phyloP scores from a whole-genome alignment of 352 stramenopile species.

The Phytophthora fragariaefolia region DNA sequence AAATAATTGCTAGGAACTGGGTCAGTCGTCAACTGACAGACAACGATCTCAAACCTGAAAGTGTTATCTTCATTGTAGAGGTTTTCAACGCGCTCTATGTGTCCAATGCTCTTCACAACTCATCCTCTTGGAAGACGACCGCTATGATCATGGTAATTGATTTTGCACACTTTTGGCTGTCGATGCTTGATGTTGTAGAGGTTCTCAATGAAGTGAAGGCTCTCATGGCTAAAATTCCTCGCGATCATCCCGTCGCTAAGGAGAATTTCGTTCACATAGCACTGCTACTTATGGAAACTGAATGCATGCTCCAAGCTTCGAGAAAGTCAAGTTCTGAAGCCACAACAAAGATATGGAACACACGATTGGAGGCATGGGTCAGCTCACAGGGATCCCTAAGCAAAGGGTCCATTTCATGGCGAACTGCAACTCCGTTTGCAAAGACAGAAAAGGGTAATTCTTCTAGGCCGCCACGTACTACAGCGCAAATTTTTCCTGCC shows the following conservation, averaged over 20 bases:
- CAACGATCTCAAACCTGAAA: constrained; percentile 30
- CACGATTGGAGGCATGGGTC: too few species aligned
- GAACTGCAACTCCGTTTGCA: too few species aligned
- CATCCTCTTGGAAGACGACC: not conserved
- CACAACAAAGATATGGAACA: too few species aligned
- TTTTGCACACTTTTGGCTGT: not conserved
- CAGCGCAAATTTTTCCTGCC: too few species aligned
- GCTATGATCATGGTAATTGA: not conserved
- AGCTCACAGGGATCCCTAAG: too few species aligned
- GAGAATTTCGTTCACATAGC: not conserved
- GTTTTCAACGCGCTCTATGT: not conserved
- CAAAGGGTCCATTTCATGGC: too few species aligned
- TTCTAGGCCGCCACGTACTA: too few species aligned
- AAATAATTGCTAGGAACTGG: constrained; percentile 19
- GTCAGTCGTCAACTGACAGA: constrained; percentile 21
- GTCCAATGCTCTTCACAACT: not conserved
- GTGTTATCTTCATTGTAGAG: not conserved
- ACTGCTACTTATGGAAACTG: not conserved
- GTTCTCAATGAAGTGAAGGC: not conserved
- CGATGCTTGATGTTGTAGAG: not conserved
- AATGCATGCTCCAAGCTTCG: not conserved
- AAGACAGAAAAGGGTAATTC: too few species aligned
- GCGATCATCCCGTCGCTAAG: not conserved
- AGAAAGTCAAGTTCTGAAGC: not conserved
- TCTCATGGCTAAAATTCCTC: not conserved